Conservation (phyloP, 2,329 filamentous ascomycete genomes). For the Arachnopeziza araneosa region DNA sequence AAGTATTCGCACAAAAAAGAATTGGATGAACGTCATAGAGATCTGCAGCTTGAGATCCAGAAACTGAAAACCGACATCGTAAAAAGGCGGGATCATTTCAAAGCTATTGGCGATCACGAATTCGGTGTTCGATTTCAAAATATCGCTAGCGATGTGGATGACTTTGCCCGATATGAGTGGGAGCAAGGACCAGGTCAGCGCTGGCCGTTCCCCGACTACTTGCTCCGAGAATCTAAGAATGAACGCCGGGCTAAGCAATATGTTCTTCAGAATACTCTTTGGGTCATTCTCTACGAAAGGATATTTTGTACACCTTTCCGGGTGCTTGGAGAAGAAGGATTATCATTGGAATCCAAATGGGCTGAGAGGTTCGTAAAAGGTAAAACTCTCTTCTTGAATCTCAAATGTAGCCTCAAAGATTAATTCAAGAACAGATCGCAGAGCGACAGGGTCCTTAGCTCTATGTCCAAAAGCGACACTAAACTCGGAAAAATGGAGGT, state of each 20-base stretch:
- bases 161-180: constrained; percentile 6
- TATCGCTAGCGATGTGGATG: constrained; percentile 6
- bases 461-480: constrained; percentile 1
- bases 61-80: too few species aligned
- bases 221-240: background rate
- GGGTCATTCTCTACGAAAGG: constrained; percentile 5
- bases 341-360: constrained; percentile 9
- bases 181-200: background rate
- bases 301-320: constrained; percentile 9
- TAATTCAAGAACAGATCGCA: background rate
- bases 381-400: background rate
- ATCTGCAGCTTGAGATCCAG: too few species aligned
- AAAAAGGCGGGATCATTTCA: constrained; percentile 6
- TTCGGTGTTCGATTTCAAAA: constrained; percentile 3
- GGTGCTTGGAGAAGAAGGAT: background rate
- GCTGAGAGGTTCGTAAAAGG: background rate
- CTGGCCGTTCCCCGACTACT: constrained; percentile 1
- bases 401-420: background rate
- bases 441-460: background rate
- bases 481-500: constrained; percentile 6
- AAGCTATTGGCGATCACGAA: constrained; percentile 8
- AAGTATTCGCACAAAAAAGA: too few species aligned
- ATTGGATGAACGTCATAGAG: too few species aligned
- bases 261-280: constrained; percentile 8
- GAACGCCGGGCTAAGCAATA: constrained; percentile 4